phyloP scores from a whole-genome alignment of 1,139 yeast species.

The Kodamaea fungicola region DNA sequence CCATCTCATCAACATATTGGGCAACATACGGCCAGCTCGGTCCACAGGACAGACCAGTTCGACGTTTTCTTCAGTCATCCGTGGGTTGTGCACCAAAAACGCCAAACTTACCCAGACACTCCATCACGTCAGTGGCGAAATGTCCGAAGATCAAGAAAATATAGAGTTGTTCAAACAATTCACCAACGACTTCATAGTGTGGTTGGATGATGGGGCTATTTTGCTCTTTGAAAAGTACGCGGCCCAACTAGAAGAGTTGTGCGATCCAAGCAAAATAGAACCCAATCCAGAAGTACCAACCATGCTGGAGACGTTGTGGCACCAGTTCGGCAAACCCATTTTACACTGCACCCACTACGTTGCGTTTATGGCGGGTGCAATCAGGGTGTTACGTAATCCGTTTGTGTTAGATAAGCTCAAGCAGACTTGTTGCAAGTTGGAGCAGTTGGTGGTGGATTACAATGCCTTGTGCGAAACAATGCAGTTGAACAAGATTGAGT shows the following conservation, averaged over 20 bases:
- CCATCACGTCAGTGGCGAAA: constrained; percentile 11
- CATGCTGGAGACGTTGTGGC: constrained; percentile 15
- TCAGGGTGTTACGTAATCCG: constrained; percentile 32
- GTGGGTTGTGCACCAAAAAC: constrained; percentile 44
- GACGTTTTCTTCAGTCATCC: constrained; percentile 30
- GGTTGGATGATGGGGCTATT: constrained; percentile 35
- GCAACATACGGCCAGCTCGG: constrained; percentile 31
- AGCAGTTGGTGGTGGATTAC: constrained; percentile 18
- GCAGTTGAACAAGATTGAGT: constrained; percentile 31
- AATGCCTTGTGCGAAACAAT: constrained; percentile 15
- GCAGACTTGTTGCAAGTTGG: constrained; percentile 16
- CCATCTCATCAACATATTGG: constrained; percentile 34
- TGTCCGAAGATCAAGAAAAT: constrained; percentile 18
- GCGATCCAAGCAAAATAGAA: constrained; percentile 7
- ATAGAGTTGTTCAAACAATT: constrained; percentile 30
- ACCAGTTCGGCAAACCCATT: constrained; percentile 29
- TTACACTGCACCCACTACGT: constrained; percentile 30
- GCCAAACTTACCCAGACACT: constrained; percentile 27
- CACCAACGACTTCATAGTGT: constrained; percentile 38
- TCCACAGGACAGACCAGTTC: constrained; percentile 20
- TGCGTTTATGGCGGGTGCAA: constrained; percentile 25
- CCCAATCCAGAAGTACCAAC: constrained; percentile 12
- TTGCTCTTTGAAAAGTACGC: constrained; percentile 33
- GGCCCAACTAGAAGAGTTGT: constrained; percentile 9
- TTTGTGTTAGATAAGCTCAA: constrained; percentile 35